Evolutionary conservation across 345 rosid species (phyloP).

Genomic region (Linum lewisii): DNA sequence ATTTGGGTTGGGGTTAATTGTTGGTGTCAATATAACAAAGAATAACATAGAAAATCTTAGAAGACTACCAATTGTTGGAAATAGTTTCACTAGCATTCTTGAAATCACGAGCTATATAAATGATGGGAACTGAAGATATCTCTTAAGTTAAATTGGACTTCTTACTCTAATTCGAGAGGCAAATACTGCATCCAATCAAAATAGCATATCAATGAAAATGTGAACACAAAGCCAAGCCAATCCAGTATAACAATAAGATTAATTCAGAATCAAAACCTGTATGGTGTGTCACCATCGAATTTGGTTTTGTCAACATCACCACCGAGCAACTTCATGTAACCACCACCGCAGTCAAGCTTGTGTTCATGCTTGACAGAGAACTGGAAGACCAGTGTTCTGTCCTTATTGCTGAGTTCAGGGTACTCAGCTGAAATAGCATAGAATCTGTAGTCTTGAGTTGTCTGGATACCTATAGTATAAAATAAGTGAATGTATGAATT

Average conservation of each 20-base stretch:
- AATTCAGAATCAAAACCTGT: slow-evolving; percentile 36
- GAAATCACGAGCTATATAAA: too few relatives aligned
- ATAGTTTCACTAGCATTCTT: too few relatives aligned
- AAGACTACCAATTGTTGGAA: too few relatives aligned
- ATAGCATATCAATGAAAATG: slow-evolving; percentile 2
- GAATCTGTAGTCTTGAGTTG: slow-evolving; percentile 92
- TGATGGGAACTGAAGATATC: background rate
- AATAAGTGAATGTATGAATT: too few relatives aligned
- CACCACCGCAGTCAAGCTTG: slow-evolving; percentile 99
- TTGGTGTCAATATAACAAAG: background rate
- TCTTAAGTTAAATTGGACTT: slow-evolving; percentile 10
- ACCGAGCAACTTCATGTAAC: slow-evolving; percentile 94
- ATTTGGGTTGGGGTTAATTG: too few relatives aligned
- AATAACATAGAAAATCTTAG: background rate
- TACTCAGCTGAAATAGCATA: slow-evolving; percentile 94
- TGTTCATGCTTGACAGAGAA: slow-evolving; percentile 98
- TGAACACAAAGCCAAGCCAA: background rate
- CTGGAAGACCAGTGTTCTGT: slow-evolving; percentile 86
- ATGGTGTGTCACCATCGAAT: slow-evolving; percentile 93
- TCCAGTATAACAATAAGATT: background rate
- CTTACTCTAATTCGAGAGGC: slow-evolving; percentile 67
- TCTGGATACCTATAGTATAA: slow-evolving; percentile 55
- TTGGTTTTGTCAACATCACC: slow-evolving; percentile 84
- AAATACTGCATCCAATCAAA: slow-evolving; percentile 46
- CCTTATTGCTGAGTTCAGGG: slow-evolving; percentile 90